Base-by-base conservation (phyloP, 495 filamentous ascomycete genomes). In the Aspergillus kassunensis region DNA sequence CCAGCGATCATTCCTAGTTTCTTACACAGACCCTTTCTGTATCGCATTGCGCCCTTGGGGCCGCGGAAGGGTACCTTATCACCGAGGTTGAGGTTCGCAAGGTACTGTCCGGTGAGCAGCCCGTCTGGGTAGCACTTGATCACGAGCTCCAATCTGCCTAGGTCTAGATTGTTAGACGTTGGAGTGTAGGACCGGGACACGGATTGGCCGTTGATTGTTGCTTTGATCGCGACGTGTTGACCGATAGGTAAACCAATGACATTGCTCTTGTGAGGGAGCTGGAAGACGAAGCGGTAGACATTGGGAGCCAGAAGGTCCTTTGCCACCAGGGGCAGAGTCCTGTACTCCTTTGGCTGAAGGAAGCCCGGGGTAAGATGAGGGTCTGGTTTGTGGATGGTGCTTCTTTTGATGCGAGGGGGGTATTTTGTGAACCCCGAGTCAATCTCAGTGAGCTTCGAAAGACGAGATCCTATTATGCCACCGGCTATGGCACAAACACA, bases 231-330 rank as follows among this genome's bases (percentile, higher is more conserved):
- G 20, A 80, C 68, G 53, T 80, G 76, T 54, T 80, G 76, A 3
- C 77, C 76, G 16, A 72, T 77, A 1, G 78, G 79, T 1, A 81
- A 68, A 23, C 79, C 77, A 2, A 82, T 65, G 0, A 76, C 65
- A 16, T 62, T 58, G 10, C 61, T 51, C 9, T 58, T 16, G 6
- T 55, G 58, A 7, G 79, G 79, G 2, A 82, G 69, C 25, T 66
- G 64, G 45, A 82, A 80, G 37, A 72, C 60, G 34, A 80, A 66
- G 15, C 62, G 66, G 59, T 71, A 79, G 18, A 78, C 77, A 49
- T 73, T 74, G 5, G 72, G 56, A 2, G 76, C 65, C 9, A 82
- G 56, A 4, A 54, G 44, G 3, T 64, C 59, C 48, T 80, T 80
- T 30, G 61, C 52, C 3, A 77, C 59, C 1, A 80, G 64, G 8